Conservation (phyloP, 164 flowering plant genomes). For the Buxus sempervirens region DNA sequence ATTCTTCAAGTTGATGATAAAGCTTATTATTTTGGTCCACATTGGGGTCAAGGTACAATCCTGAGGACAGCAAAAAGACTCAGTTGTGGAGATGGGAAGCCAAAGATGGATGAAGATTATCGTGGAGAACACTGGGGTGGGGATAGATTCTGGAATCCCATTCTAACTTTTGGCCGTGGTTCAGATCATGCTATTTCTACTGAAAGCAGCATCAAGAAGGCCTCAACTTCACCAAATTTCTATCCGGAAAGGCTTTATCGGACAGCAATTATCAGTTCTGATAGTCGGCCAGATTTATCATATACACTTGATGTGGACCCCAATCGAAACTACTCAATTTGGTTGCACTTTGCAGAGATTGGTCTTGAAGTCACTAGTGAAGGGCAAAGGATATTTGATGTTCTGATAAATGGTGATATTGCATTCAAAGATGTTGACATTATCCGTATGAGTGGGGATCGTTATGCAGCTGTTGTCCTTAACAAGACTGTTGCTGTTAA, state of each 20-base stretch:
- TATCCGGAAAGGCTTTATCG: conserved; percentile 80
- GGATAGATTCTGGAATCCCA: conserved; percentile 76
- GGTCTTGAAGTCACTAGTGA: conserved; percentile 45
- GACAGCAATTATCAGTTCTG: conserved; percentile 68
- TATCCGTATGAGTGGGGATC: conserved; percentile 54
- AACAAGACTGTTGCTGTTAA: conserved; percentile 72
- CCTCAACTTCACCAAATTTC: conserved; percentile 71
- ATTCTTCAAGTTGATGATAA: conserved; percentile 80
- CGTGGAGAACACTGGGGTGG: conserved; percentile 85
- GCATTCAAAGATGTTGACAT: conserved; percentile 71
- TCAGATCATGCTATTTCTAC: conserved; percentile 45
- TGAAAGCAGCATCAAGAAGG: conserved; percentile 41
- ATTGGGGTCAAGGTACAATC: conserved; percentile 59
- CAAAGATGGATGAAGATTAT: conserved; percentile 74
- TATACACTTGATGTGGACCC: conserved; percentile 85
- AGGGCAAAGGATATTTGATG: conserved; percentile 82
- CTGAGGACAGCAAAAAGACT: conserved; percentile 67
- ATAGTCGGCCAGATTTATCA: conserved; percentile 51
- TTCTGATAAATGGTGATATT: conserved; percentile 77
- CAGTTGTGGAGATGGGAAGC: conserved; percentile 51
- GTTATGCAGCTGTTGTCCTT: conserved; percentile 65
- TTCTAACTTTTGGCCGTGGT: conserved; percentile 46
- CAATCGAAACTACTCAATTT: conserved; percentile 79
- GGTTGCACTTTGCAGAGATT: conserved; percentile 98
- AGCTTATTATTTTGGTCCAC: conserved; percentile 63